A percentile compares a stretch with the other conserved stretches of the same genome.
Conservation (phyloP, 2,329 filamentous ascomycete species). For the Exophiala phaeomuriformis region DNA sequence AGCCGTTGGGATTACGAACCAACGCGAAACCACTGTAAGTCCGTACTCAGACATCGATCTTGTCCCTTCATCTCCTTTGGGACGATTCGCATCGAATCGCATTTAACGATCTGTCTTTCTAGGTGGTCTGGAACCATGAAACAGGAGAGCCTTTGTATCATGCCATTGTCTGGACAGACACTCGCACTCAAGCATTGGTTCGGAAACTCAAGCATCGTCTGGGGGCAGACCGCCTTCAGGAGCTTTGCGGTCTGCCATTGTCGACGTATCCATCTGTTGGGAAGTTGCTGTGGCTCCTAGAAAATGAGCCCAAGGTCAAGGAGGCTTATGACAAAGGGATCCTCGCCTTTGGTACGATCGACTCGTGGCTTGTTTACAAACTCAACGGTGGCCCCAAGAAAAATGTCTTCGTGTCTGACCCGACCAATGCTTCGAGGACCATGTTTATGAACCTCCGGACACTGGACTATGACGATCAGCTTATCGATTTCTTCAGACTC, state of each 20-base stretch:
- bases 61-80: no score
- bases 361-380: constrained; percentile 80
- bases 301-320: constrained; percentile 61
- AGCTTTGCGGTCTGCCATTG: constrained; percentile 71
- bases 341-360: constrained; percentile 78
- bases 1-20: constrained; percentile 78
- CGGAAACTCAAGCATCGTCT: constrained; percentile 64
- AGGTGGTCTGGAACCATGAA: constrained; percentile 62
- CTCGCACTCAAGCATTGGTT: constrained; percentile 67
- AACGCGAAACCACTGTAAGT: constrained; percentile 67
- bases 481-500: constrained; percentile 73
- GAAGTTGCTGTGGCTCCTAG: constrained; percentile 75
- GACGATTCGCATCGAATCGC: background rate
- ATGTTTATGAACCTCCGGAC: constrained; percentile 91
- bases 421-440: constrained; percentile 79
- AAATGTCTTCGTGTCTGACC: constrained; percentile 72
- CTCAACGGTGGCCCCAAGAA: constrained; percentile 61
- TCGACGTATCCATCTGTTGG: constrained; percentile 84
- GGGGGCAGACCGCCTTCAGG: constrained; percentile 60
- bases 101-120: background rate
- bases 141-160: constrained; percentile 77
- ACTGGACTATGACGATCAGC: constrained; percentile 67
- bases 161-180: constrained; percentile 87
- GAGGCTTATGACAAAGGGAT: constrained; percentile 68
- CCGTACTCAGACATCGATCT: background rate